These are phyloP conservation scores for Parsonsia alboflavescens DNA, from an alignment of 257 asterid genomes.

Conservation along the genomic window DNA sequence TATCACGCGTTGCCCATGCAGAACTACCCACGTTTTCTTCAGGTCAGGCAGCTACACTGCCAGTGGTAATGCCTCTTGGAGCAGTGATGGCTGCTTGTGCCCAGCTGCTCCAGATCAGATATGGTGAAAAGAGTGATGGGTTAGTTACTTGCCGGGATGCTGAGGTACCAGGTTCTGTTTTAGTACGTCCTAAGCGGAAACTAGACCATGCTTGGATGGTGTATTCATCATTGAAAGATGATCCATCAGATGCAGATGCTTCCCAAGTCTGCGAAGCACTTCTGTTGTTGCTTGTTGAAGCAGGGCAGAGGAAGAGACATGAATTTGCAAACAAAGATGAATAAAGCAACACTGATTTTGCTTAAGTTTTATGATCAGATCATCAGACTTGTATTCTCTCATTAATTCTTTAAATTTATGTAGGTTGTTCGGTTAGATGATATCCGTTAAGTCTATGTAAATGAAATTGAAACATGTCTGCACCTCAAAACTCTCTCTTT, in stretches of 20 bases:
- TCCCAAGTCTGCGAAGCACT: slow-evolving; percentile 96
- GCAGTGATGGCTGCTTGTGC: slow-evolving; percentile 99
- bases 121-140: slow-evolving; percentile 94
- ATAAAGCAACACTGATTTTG: slow-evolving; percentile 16
- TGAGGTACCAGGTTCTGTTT: slow-evolving; percentile 92
- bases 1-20: slow-evolving; percentile 92
- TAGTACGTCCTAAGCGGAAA: slow-evolving; percentile 73
- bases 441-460: background rate
- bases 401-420: background rate
- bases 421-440: background rate
- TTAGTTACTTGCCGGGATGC: slow-evolving; percentile 93
- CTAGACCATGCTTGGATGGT: slow-evolving; percentile 99
- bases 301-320: slow-evolving; percentile 46
- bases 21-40: slow-evolving; percentile 59
- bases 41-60: slow-evolving; percentile 56
- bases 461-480: background rate
- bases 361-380: background rate
- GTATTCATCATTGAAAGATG: slow-evolving; percentile 69
- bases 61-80: slow-evolving; percentile 88
- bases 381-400: background rate
- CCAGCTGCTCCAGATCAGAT: slow-evolving; percentile 84
- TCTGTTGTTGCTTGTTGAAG: slow-evolving; percentile 69
- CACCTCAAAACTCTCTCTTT: background rate
- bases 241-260: slow-evolving; percentile 72
- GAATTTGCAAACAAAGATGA: slow-evolving; percentile 44